These are phyloP conservation scores for Eimeria acervulina DNA, from an alignment of 169 alveolate species.

Conservation along the genomic window DNA sequence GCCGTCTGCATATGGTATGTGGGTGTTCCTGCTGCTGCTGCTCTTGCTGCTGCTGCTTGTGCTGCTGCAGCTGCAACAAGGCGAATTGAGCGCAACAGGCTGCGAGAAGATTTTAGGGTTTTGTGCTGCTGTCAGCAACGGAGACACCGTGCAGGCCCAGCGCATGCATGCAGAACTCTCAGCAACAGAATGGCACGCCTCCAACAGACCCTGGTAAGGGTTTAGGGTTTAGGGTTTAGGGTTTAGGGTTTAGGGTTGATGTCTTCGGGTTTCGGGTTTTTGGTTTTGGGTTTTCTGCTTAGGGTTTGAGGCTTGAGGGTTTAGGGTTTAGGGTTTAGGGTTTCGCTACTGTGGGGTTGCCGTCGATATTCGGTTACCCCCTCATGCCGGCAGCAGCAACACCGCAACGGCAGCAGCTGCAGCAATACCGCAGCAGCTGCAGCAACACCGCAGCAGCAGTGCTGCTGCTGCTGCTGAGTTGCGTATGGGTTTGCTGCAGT, in stretches of 20 bases:
- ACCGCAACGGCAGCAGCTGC: too few species aligned
- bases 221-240: not conserved
- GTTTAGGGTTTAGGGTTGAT: not conserved
- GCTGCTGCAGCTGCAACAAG: constrained; percentile 57
- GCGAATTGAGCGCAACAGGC: constrained; percentile 51
- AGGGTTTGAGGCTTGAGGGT: too few species aligned
- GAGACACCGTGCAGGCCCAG: constrained; percentile 62
- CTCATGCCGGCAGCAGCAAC: too few species aligned
- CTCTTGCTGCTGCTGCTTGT: not conserved
- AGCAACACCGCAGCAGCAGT: too few species aligned
- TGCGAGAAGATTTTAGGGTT: constrained; percentile 46
- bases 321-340: too few species aligned
- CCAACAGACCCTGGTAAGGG: constrained; percentile 58
- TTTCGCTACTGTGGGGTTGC: too few species aligned
- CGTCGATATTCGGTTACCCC: too few species aligned
- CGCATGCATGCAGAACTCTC: constrained; percentile 77
- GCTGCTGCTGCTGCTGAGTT: too few species aligned
- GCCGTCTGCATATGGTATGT: not conserved
- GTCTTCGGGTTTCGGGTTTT: not conserved
- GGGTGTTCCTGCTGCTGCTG: constrained; percentile 24
- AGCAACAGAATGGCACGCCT: constrained; percentile 68
- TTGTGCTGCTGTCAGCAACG: constrained; percentile 30
- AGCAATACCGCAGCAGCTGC: too few species aligned
- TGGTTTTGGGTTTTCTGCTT: too few species aligned
- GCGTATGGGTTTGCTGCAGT: too few species aligned